Conservation (phyloP, 805 yeast genomes). For the Candida nitratophila region DNA sequence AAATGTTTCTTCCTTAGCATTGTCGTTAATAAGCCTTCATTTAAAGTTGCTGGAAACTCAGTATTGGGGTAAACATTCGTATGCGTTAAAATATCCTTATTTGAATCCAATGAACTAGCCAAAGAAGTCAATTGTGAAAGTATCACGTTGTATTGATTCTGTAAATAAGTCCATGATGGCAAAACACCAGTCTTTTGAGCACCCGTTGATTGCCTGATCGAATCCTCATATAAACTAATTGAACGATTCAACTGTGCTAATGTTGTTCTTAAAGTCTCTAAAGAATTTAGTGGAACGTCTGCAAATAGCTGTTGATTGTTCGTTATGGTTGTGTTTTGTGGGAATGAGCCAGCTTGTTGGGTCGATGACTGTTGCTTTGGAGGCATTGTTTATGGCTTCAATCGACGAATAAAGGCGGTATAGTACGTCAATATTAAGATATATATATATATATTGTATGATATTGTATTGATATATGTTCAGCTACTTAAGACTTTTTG, state of each 20-base stretch:
- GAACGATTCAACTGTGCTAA: slow-evolving; percentile 59
- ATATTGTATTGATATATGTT: too few relatives aligned
- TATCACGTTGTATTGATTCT: slow-evolving; percentile 76
- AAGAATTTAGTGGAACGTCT: slow-evolving; percentile 52
- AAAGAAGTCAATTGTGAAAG: slow-evolving; percentile 77
- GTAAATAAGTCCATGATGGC: slow-evolving; percentile 58
- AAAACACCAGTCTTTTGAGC: slow-evolving; percentile 30
- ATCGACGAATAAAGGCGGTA: too few relatives aligned
- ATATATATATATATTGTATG: too few relatives aligned
- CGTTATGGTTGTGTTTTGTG: too few relatives aligned
- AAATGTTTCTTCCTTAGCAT: slow-evolving; percentile 77
- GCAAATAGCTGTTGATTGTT: slow-evolving; percentile 4
- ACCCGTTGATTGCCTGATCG: slow-evolving; percentile 34
- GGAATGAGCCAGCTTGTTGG: neutral
- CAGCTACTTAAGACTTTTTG: too few relatives aligned
- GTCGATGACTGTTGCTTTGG: neutral
- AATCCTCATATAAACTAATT: slow-evolving; percentile 46
- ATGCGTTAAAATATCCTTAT: slow-evolving; percentile 48
- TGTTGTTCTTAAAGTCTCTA: slow-evolving; percentile 57
- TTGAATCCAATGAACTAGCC: slow-evolving; percentile 58
- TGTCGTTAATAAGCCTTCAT: slow-evolving; percentile 77
- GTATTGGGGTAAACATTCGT: slow-evolving; percentile 83
- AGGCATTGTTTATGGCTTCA: neutral
- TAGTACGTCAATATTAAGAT: too few relatives aligned
- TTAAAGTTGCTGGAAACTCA: slow-evolving; percentile 77